Evolutionary conservation across 768 basidiomycete genomes (phyloP), one percentile per base, ranked within the genome.

Genomic region (Pleurotus salmoneostramineus): DNA sequence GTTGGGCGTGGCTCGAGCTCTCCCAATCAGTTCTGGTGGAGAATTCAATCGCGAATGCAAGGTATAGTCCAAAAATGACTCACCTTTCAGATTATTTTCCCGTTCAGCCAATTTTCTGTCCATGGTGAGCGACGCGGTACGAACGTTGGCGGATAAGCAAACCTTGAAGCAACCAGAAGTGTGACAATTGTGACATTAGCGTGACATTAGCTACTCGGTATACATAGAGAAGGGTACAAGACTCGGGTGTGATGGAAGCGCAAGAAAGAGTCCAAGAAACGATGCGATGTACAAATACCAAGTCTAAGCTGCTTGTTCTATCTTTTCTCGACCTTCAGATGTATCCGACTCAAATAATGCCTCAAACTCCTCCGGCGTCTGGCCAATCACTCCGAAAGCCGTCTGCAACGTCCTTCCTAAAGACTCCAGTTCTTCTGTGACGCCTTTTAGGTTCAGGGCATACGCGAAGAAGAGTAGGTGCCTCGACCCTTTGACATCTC

Each of bases 391-490:
- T 7, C 96, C 96, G 69, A 97, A 99, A 7, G 92, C 88, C 52
- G 87, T 83, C 68, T 98, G 96, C 59, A 96, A 75, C 27, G 84
- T 89, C 40, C 71, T 71, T 0, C 97, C 96, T 1, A 98, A 76
- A 54, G 74, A 81, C 56, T 97, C 93, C 11, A 99, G 80, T 65
- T 98, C 93, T 52, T 83, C 80, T 6, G 95, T 97, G 8, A 62
- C 40, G 5, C 94, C 93, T 68, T 93, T 89, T 93, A 97, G 95
- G 56, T 92, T 90, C 59, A 95, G 76, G 0, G 92, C 92, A 64
- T 98, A 98, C 1, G 94, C 95, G 64, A 96, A 95, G 73, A 93
- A 98, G 15, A 98, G 78, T 3, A 99, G 76, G 63, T 97, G 91
- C 15, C 87, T 77, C 1, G 93, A 95, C 1, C 85, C 89, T 64